These are phyloP conservation scores for Microstegium vimineum DNA, from an alignment of 176 grass and related monocot species.

Conservation along the genomic window DNA sequence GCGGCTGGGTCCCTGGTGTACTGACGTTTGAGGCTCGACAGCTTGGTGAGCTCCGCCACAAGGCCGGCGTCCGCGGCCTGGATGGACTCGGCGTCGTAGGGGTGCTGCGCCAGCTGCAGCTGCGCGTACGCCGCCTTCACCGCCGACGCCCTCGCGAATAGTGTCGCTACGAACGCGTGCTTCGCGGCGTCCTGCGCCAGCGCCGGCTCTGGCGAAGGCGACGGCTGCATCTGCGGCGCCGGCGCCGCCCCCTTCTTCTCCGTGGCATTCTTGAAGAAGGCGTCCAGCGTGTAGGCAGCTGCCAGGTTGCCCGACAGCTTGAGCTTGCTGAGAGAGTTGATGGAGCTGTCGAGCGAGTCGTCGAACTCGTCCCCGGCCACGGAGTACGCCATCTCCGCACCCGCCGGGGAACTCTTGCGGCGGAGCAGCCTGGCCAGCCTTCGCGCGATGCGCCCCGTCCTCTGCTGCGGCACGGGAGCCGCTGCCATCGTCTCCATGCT, in stretches of 20 bases:
- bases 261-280: conserved; percentile 24
- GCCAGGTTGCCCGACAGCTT: conserved; percentile 70
- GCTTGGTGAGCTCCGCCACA: conserved; percentile 62
- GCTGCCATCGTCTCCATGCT: conserved; percentile 47
- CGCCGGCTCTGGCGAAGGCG: neutral
- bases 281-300: conserved; percentile 37
- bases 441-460: conserved; percentile 34
- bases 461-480: conserved; percentile 23
- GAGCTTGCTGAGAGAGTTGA: conserved; percentile 56
- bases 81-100: conserved; percentile 64
- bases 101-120: conserved; percentile 72
- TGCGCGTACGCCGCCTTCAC: conserved; percentile 88
- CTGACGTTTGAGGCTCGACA: conserved; percentile 58
- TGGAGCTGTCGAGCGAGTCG: conserved; percentile 46
- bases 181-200: conserved; percentile 9
- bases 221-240: neutral
- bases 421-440: conserved; percentile 56
- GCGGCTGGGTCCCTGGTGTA: conserved; percentile 21
- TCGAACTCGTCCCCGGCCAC: conserved; percentile 37
- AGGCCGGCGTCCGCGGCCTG: conserved; percentile 54
- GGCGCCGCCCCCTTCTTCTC: neutral
- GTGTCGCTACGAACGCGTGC: conserved; percentile 50
- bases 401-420: conserved; percentile 38
- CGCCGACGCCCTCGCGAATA: conserved; percentile 67
- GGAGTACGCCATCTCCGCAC: conserved; percentile 3